Percentiles rank a stretch among this genome's conserved stretches.
Evolutionary conservation across 2,329 filamentous ascomycete species (phyloP).

Genomic region (Sclerotinia spermophila): DNA sequence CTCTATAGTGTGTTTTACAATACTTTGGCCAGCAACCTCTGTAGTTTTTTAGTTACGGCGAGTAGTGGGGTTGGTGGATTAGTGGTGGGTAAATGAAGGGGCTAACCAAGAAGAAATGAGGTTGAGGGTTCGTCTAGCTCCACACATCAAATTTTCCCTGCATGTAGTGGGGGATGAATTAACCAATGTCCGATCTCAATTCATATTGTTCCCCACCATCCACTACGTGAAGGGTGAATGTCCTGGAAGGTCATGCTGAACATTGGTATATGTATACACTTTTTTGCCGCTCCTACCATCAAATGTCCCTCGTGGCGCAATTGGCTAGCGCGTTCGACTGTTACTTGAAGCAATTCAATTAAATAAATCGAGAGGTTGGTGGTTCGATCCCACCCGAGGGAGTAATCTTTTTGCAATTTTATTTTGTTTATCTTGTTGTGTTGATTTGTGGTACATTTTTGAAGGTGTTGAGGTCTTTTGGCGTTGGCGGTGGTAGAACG

Average conservation of each 20-base stretch:
- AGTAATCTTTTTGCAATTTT: background rate
- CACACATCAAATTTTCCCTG: background rate
- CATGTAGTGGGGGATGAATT: background rate
- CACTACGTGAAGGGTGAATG: accelerated
- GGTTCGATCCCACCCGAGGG: constrained; percentile 6
- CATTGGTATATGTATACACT: background rate
- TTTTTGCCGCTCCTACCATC: accelerated
- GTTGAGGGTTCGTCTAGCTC: background rate
- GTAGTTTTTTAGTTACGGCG: too few species aligned
- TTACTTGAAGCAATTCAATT: background rate
- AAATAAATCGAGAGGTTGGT: constrained; percentile 1
- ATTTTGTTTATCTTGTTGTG: background rate
- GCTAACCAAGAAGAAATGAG: background rate
- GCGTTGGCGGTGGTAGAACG: background rate
- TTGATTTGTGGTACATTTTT: background rate
- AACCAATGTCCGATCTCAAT: background rate
- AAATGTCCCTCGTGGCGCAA: constrained; percentile 13
- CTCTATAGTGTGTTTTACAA: too few species aligned
- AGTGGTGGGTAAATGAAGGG: constrained; percentile 6
- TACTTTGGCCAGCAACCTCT: too few species aligned
- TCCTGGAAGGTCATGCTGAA: accelerated
- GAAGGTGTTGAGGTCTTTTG: background rate
- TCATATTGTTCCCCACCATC: background rate
- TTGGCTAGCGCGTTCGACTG: constrained; percentile 18
- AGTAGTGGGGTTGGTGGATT: background rate